Base-by-base conservation (phyloP, 2,329 filamentous ascomycete genomes). In the Hansfordia pulvinata region DNA sequence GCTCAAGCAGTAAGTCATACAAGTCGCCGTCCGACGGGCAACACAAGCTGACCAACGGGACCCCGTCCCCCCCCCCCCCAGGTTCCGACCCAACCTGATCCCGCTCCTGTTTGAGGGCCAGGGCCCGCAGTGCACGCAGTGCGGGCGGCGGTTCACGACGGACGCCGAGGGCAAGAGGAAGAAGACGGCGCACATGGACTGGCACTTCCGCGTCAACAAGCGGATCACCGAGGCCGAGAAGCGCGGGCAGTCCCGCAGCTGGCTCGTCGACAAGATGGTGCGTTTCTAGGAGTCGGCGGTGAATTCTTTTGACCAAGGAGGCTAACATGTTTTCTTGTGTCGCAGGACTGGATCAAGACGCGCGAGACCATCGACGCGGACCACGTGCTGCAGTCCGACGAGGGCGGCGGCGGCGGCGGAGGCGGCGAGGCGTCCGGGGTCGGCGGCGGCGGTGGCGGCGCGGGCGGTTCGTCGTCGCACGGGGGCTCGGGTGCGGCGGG, bases 121-220 rank as follows among this genome's bases (percentile, higher is more conserved):
- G 20, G 82, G 88, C 1, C 81, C 85, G 32, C 81, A 86, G 30
- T 98, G 90, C 50, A 82, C 78, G 9, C 88, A 88, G 32, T 98
- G 90, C 47, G 90, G 88, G 14, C 72, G 86, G 32, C 76, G 90
- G 3, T 98, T 98, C 50, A 68, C 68, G 28, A 69, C 70, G 4
- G 81, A 82, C 25, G 71, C 76, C 9, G 74, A 81, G 36, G 88
- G 88, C 9, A 80, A 74, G 42, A 76, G 77, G 46, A 81, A 80
- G 59, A 96, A 96, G 58, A 82, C 77, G 14, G 74, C 78, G 3
- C 90, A 98, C 48, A 76, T 98, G 62, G 90, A 98, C 53, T 98
- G 90, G 90, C 90, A 98, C 53, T 98, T 98, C 57, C 76, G 79
- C 30, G 86, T 88, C 14, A 88, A 94, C 44, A 80, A 86, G 43